These are phyloP conservation scores for Earliella scabrosa DNA, from an alignment of 1,284 basidiomycete genomes.

Conservation along the genomic window DNA sequence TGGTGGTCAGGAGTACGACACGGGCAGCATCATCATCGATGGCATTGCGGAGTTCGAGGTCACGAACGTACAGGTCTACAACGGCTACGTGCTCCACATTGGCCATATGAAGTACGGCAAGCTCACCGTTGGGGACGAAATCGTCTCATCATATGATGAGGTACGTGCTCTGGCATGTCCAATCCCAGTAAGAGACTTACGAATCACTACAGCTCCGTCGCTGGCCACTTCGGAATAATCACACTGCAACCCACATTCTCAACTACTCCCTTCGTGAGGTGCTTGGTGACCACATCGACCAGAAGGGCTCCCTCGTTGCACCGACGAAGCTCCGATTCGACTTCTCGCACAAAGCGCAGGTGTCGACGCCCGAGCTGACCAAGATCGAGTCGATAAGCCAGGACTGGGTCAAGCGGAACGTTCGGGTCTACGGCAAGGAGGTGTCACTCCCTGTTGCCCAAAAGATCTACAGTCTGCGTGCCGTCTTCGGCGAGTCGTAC, in stretches of 20 bases:
- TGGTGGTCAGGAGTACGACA: slow-evolving; percentile 97
- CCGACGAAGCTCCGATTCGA: slow-evolving; percentile 97
- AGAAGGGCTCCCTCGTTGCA: slow-evolving; percentile 97
- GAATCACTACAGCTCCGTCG: slow-evolving; percentile 70
- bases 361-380: slow-evolving; percentile 73
- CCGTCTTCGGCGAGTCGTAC: slow-evolving; percentile 98
- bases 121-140: slow-evolving; percentile 69
- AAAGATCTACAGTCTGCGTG: slow-evolving; percentile 91
- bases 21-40: slow-evolving; percentile 92
- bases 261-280: slow-evolving; percentile 93
- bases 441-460: slow-evolving; percentile 82
- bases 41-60: slow-evolving; percentile 94
- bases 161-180: slow-evolving; percentile 36
- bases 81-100: slow-evolving; percentile 89
- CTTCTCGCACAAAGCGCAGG: slow-evolving; percentile 94
- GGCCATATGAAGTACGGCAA: slow-evolving; percentile 84
- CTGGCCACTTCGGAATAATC: slow-evolving; percentile 96
- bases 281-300: slow-evolving; percentile 96
- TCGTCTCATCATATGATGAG: slow-evolving; percentile 80
- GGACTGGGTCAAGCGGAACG: slow-evolving; percentile 91
- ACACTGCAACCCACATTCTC: slow-evolving; percentile 98
- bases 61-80: slow-evolving; percentile 88
- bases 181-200: slow-evolving; percentile 8
- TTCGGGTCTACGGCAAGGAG: slow-evolving; percentile 89
- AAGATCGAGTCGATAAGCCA: slow-evolving; percentile 87